Evolutionary conservation across 208 protist species (phyloP).

Genomic region (Sergeia podlipaevii): DNA sequence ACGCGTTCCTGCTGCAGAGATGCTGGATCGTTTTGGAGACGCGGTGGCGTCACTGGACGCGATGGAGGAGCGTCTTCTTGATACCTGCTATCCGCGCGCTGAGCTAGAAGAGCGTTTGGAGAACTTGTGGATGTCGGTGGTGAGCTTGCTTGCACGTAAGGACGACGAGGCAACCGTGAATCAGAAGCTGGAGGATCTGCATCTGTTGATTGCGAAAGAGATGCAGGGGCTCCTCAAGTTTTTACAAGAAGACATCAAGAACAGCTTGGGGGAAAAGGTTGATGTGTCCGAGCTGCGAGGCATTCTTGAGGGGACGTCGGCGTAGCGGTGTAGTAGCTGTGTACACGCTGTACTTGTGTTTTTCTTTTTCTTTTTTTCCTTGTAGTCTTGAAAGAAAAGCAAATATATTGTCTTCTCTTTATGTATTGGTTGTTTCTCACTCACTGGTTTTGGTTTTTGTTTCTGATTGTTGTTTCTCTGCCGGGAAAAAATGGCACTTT

Average conservation of each 20-base stretch:
- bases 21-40: too few relatives aligned
- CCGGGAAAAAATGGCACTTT: too few relatives aligned
- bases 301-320: constrained; percentile 35
- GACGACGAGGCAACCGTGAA: constrained; percentile 55
- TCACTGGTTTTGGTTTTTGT: too few relatives aligned
- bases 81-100: constrained; percentile 25
- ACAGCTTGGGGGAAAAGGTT: constrained; percentile 51
- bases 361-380: too few relatives aligned
- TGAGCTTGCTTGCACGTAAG: constrained; percentile 60
- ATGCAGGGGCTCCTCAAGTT: constrained; percentile 26
- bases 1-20: too few relatives aligned
- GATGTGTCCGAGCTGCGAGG: constrained; percentile 47
- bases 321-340: too few relatives aligned
- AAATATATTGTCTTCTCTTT: too few relatives aligned
- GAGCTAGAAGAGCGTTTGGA: constrained; percentile 71
- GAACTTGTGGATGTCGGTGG: constrained; percentile 65
- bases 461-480: too few relatives aligned
- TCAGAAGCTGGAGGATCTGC: constrained; percentile 51
- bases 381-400: too few relatives aligned
- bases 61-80: not conserved
- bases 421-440: too few relatives aligned
- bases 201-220: constrained; percentile 33
- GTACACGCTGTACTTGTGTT: too few relatives aligned
- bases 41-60: not conserved
- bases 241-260: constrained; percentile 28